Percentiles rank a stretch among this genome's conserved stretches.
phyloP scores from a whole-genome alignment of 495 filamentous ascomycete genomes.

The Viridothelium virens region DNA sequence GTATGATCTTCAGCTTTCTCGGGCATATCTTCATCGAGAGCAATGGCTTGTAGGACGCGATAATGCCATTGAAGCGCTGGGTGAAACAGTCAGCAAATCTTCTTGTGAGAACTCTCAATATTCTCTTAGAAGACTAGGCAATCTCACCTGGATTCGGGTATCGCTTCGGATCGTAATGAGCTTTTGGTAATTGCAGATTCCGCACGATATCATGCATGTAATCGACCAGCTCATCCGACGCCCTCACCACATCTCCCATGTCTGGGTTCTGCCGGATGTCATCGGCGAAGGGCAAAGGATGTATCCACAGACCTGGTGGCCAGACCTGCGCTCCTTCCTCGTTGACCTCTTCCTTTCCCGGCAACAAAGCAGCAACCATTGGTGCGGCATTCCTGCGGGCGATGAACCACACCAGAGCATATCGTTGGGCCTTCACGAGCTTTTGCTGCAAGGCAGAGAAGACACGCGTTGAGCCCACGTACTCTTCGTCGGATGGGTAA shows the following conservation, averaged over 20 bases:
- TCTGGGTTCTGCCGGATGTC: slow-evolving; percentile 74
- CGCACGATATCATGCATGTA: slow-evolving; percentile 72
- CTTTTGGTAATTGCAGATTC: slow-evolving; percentile 85
- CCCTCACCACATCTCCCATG: slow-evolving; percentile 42
- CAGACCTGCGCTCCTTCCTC: slow-evolving; percentile 59
- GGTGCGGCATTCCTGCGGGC: slow-evolving; percentile 71
- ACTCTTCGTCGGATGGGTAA: slow-evolving; percentile 87
- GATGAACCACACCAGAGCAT: slow-evolving; percentile 85
- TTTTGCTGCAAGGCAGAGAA: slow-evolving; percentile 89
- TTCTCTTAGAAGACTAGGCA: neutral
- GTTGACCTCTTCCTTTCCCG: slow-evolving; percentile 59
- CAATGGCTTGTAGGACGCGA: slow-evolving; percentile 83
- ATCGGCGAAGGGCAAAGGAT: slow-evolving; percentile 82
- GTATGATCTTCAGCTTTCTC: slow-evolving; percentile 76
- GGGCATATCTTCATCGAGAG: slow-evolving; percentile 85
- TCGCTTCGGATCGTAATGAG: slow-evolving; percentile 67
- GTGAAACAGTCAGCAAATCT: neutral
- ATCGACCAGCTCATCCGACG: slow-evolving; percentile 66
- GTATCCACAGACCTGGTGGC: slow-evolving; percentile 83
- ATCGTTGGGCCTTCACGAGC: slow-evolving; percentile 64
- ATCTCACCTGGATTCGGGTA: slow-evolving; percentile 60
- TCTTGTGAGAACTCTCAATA: too few species aligned
- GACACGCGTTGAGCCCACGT: slow-evolving; percentile 81
- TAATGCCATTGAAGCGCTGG: slow-evolving; percentile 98
- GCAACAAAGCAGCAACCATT: slow-evolving; percentile 68